phyloP scores from a whole-genome alignment of 164 flowering plant species.

The Magnolia officinalis region DNA sequence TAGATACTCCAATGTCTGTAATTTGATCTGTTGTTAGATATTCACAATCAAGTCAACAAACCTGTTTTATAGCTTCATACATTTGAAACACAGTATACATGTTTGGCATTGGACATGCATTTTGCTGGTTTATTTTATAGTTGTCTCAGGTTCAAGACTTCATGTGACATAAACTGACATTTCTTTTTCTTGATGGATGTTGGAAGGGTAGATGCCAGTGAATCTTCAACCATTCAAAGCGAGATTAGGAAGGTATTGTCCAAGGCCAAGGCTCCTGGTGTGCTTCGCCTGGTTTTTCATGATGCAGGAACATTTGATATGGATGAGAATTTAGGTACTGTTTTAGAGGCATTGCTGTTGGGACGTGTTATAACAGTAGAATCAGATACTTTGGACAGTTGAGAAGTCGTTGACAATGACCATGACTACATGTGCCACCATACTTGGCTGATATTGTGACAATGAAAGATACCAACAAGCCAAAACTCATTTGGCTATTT shows the following conservation, averaged over 20 bases:
- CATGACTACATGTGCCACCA: not conserved
- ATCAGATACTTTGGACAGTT: not conserved
- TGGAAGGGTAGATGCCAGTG: conserved; percentile 31
- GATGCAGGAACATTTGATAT: conserved; percentile 90
- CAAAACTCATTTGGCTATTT: not conserved
- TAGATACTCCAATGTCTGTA: not conserved
- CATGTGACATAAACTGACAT: not conserved
- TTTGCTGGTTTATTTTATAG: not conserved
- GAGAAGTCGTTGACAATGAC: not conserved
- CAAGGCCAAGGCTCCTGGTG: conserved; percentile 80
- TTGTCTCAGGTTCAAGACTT: not conserved
- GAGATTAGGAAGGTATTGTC: conserved; percentile 63
- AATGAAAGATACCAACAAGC: not conserved
- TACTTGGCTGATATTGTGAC: not conserved
- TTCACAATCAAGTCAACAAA: not conserved
- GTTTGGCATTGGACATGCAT: not conserved
- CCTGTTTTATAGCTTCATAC: not conserved
- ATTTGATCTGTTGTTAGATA: not conserved
- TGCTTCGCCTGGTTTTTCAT: conserved; percentile 90
- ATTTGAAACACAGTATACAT: not conserved
- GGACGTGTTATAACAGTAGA: not conserved
- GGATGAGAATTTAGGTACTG: conserved; percentile 64
- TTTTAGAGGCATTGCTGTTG: not conserved
- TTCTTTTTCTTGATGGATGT: conserved; percentile 3
- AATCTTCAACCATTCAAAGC: conserved; percentile 36